Base-by-base conservation (phyloP, 2,329 filamentous ascomycete species). In the Parascedosporium putredinis region DNA sequence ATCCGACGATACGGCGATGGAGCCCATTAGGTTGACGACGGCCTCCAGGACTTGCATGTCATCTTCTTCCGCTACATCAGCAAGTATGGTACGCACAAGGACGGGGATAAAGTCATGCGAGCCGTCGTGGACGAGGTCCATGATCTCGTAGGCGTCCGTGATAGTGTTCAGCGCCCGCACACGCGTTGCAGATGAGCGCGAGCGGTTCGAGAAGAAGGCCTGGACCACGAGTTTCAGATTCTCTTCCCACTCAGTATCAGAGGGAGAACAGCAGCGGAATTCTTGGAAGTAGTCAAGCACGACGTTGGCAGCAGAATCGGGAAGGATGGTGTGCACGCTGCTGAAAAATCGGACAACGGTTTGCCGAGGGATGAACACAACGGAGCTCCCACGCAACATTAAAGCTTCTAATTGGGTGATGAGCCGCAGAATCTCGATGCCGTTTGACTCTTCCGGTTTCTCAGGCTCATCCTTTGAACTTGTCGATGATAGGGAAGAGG, bases 231-330 rank as follows among this genome's bases (percentile, higher is more conserved):
- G 65, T 14, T 68, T 67, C 49, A 84, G 69, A 48, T 86, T 84
- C 2, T 73, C 66, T 53, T 84, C 74, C 85, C 84, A 89, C 31
- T 78, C 70, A 44, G 73, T 64, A 56, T 87, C 83, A 0, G 84
- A 86, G 2, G 85, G 85, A 42, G 83, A 84, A 57, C 86, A 85
- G 57, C 79, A 82, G 43, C 83, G 73, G 55, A 84, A 83, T 49
- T 86, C 78, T 50, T 76, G 74, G 55, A 83, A 85, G 59, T 86
- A 80, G 42, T 79, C 75, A 40, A 88, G 73, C 22, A 88, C 75
- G 9, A 83, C 68, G 44, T 74, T 75, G 2, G 77, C 81, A 7
- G 79, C 77, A 3, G 76, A 75, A 58, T 88, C 81, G 5, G 81
- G 80, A 7, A 88, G 71, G 31, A 79, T 72, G 14, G 69, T 66